A percentile compares a stretch with the other conserved stretches of the same genome.
These are phyloP conservation scores for Leucaena leucocephala DNA, from an alignment of 306 rosid genomes.

Conservation along the genomic window DNA sequence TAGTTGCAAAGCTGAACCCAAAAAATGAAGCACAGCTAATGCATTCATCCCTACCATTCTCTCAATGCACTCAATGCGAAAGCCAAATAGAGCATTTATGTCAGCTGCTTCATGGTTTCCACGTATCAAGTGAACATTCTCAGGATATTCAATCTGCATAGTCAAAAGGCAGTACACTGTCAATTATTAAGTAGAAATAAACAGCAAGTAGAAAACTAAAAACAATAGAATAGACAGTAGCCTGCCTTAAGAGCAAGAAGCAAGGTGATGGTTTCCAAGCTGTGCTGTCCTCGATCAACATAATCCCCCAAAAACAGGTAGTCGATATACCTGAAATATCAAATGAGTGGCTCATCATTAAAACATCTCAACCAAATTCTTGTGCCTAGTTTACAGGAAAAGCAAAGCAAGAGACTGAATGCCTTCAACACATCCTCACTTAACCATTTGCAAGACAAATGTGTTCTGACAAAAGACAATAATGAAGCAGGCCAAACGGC, in stretches of 20 bases:
- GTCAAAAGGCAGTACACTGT: slow-evolving; percentile 36
- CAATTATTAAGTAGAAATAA: slow-evolving; percentile 33
- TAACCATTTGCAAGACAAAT: slow-evolving; percentile 22
- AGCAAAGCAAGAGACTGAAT: slow-evolving; percentile 23
- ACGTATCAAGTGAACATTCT: slow-evolving; percentile 93
- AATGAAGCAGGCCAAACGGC: slow-evolving; percentile 35
- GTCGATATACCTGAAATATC: slow-evolving; percentile 84
- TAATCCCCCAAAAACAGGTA: slow-evolving; percentile 99
- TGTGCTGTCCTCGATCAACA: slow-evolving; percentile 99
- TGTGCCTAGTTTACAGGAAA: slow-evolving; percentile 20
- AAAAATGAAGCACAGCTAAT: slow-evolving; percentile 36
- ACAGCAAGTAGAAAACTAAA: slow-evolving; percentile 31
- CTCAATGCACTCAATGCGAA: slow-evolving; percentile 99
- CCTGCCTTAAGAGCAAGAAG: slow-evolving; percentile 96
- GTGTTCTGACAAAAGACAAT: background rate
- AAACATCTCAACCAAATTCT: slow-evolving; percentile 5
- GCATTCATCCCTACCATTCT: slow-evolving; percentile 74
- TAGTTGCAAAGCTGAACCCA: slow-evolving; percentile 36
- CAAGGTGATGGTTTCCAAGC: slow-evolving; percentile 97
- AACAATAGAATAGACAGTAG: slow-evolving; percentile 34
- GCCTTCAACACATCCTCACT: slow-evolving; percentile 28
- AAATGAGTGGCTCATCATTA: slow-evolving; percentile 35
- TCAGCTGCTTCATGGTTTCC: slow-evolving; percentile 99
- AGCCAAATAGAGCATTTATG: slow-evolving; percentile 98
- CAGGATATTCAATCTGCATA: slow-evolving; percentile 95